phyloP scores from a whole-genome alignment of 2,329 filamentous ascomycete species.

The Colletotrichum kahawae region DNA sequence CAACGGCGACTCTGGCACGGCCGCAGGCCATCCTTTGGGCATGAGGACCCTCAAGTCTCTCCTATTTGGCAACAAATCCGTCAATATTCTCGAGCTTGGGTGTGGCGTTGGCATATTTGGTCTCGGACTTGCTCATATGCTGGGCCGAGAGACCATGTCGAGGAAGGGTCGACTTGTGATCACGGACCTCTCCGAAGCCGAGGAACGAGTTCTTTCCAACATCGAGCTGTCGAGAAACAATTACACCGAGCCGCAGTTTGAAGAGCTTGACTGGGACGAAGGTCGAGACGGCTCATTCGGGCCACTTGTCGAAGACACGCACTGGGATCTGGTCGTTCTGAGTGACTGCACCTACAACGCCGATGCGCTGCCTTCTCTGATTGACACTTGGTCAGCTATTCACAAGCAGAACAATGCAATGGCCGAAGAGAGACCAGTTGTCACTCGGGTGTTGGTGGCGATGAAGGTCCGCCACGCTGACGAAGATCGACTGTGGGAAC shows the following conservation, averaged over 20 bases:
- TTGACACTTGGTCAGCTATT: slow-evolving; percentile 56
- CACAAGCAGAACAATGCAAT: slow-evolving; percentile 38
- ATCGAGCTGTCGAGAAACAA: slow-evolving; percentile 33
- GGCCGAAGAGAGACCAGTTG: slow-evolving; percentile 1
- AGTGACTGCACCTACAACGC: slow-evolving; percentile 69
- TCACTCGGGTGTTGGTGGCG: slow-evolving; percentile 55
- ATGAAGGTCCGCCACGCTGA: slow-evolving; percentile 62
- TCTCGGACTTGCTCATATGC: slow-evolving; percentile 48
- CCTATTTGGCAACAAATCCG: slow-evolving; percentile 27
- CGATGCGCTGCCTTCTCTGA: slow-evolving; percentile 58
- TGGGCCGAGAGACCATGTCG: slow-evolving; percentile 21
- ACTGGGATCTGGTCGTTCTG: slow-evolving; percentile 60
- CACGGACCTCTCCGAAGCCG: slow-evolving; percentile 61
- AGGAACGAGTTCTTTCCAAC: slow-evolving; percentile 53
- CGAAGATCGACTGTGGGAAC: slow-evolving; percentile 52
- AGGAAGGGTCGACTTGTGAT: slow-evolving; percentile 47
- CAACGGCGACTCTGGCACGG: slow-evolving; percentile 6
- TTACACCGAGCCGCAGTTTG: slow-evolving; percentile 45
- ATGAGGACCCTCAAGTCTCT: slow-evolving; percentile 24
- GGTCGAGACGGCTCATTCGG: slow-evolving; percentile 52
- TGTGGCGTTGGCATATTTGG: slow-evolving; percentile 63
- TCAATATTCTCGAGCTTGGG: slow-evolving; percentile 60
- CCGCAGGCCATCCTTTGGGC: background rate
- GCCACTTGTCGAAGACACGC: slow-evolving; percentile 35
- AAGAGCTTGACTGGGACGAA: slow-evolving; percentile 63